Conservation (phyloP, 106 monocot genomes). For the Apostasia shenzhenica region DNA sequence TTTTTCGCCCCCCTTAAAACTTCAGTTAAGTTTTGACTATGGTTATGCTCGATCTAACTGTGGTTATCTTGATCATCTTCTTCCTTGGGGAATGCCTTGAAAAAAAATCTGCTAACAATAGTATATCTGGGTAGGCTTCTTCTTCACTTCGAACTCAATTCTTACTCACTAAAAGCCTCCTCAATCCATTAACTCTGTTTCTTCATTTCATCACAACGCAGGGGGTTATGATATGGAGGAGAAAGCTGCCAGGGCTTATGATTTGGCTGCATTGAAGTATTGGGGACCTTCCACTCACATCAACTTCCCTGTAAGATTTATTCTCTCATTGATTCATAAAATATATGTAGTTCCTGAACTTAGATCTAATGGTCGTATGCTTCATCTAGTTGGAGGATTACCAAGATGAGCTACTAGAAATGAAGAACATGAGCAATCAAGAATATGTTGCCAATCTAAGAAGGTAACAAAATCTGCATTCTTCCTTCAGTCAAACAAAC, state of each 20-base stretch:
- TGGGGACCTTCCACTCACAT: conserved; percentile 97
- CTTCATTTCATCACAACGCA: conserved; percentile 4
- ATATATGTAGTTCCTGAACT: too few species aligned
- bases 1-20: too few species aligned
- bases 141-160: not conserved
- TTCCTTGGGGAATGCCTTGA: conserved; percentile 11
- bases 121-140: conserved; percentile 80
- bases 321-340: too few species aligned
- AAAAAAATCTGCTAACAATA: conserved; percentile 23
- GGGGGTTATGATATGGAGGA: conserved; percentile 99
- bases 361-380: not conserved
- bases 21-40: not conserved
- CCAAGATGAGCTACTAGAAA: conserved; percentile 48
- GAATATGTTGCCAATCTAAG: conserved; percentile 57
- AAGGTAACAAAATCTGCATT: conserved; percentile 8
- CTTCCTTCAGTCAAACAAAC: not conserved
- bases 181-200: not conserved
- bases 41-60: not conserved
- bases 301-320: conserved; percentile 75
- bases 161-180: not conserved
- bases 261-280: conserved; percentile 94
- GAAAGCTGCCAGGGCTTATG: conserved; percentile 98
- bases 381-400: conserved; percentile 27
- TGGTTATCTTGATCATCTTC: not conserved
- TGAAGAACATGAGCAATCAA: conserved; percentile 60